A percentile compares a stretch with the other conserved stretches of the same genome.
These are phyloP conservation scores for Draba incana DNA, from an alignment of 345 rosid genomes.

Conservation along the genomic window DNA sequence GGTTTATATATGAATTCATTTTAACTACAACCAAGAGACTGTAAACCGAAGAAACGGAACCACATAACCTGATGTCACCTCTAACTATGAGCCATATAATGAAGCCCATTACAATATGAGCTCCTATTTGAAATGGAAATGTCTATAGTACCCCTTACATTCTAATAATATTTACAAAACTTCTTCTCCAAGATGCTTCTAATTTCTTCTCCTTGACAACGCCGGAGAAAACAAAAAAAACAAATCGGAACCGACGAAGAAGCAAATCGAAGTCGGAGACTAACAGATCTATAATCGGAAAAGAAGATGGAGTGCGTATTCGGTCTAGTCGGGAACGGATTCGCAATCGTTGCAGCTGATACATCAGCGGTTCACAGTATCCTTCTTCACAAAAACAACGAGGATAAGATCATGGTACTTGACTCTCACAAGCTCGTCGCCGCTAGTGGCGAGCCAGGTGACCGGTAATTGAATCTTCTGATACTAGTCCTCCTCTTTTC, in stretches of 20 bases:
- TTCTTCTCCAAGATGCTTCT: slow-evolving; percentile 31
- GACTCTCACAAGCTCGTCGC: slow-evolving; percentile 96
- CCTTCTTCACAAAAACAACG: slow-evolving; percentile 87
- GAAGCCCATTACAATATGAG: no score
- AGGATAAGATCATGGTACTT: slow-evolving; percentile 96
- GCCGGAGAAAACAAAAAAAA: slow-evolving; percentile 15
- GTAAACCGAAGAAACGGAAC: no score
- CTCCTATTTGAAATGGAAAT: no score
- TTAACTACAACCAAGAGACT: no score
- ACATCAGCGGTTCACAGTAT: slow-evolving; percentile 94
- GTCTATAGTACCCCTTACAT: no score
- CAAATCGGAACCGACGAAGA: slow-evolving; percentile 1
- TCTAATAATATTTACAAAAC: no score
- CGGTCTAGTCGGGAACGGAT: slow-evolving; percentile 87
- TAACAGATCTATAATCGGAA: slow-evolving; percentile 31
- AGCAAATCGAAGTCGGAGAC: neutral
- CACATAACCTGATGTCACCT: no score
- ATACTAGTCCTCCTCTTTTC: neutral
- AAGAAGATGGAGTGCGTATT: slow-evolving; percentile 84
- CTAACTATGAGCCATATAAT: no score
- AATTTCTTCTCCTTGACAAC: neutral
- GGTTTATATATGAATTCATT: no score
- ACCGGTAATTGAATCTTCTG: slow-evolving; percentile 51
- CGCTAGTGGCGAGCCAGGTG: slow-evolving; percentile 98
- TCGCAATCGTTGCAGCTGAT: slow-evolving; percentile 83